phyloP scores from a whole-genome alignment of 495 filamentous ascomycete genomes.

The Podospora tetraspora region DNA sequence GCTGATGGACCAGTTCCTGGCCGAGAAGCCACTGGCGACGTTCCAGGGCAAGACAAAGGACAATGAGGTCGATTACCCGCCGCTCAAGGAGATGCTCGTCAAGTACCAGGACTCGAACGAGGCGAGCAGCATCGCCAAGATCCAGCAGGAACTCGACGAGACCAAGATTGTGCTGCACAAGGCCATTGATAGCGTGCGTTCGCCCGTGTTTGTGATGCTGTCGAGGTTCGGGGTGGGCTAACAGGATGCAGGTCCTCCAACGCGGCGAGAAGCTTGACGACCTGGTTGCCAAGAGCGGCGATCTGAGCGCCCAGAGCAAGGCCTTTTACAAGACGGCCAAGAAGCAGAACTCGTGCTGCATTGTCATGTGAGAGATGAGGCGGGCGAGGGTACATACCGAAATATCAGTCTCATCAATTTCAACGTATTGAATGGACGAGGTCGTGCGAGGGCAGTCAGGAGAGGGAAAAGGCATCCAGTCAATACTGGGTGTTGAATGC shows the following conservation, averaged over 20 bases:
- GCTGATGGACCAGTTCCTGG: constrained; percentile 87
- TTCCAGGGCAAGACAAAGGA: constrained; percentile 52
- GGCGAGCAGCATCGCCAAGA: constrained; percentile 88
- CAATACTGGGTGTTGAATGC: constrained; percentile 1
- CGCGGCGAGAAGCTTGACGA: constrained; percentile 88
- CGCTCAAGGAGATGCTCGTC: constrained; percentile 74
- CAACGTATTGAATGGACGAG: not conserved
- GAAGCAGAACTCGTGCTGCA: constrained; percentile 94
- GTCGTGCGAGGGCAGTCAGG: not conserved
- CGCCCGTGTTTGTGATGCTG: not conserved
- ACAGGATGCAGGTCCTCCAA: constrained; percentile 54
- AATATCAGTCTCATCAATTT: not conserved
- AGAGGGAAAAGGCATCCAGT: not conserved
- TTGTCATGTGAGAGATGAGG: constrained; percentile 59
- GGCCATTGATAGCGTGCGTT: constrained; percentile 71
- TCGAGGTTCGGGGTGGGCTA: constrained; percentile 1
- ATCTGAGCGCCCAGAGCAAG: constrained; percentile 82
- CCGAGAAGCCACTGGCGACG: constrained; percentile 64
- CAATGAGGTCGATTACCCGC: constrained; percentile 52
- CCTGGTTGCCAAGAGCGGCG: constrained; percentile 82
- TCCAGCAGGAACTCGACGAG: constrained; percentile 94
- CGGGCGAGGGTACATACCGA: not conserved
- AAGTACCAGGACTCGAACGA: constrained; percentile 87
- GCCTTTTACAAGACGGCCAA: constrained; percentile 83
- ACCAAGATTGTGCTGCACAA: constrained; percentile 97